Evolutionary conservation across 306 rosid species (phyloP).

Genomic region (Malus sieversii): DNA sequence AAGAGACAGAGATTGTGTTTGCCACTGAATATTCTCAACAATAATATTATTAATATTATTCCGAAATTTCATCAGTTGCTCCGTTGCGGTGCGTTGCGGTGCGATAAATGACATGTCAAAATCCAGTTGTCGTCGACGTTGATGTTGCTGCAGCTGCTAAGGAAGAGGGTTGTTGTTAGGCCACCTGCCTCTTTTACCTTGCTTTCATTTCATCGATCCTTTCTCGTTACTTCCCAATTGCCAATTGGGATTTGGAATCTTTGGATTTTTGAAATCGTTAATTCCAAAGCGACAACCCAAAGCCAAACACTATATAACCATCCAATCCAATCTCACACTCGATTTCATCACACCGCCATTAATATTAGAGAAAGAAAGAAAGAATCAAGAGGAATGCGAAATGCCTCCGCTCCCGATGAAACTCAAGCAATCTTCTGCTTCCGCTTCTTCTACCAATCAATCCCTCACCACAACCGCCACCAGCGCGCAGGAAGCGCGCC

Average conservation of each 20-base stretch:
- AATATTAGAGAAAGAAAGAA: neutral
- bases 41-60: too few species aligned
- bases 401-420: neutral
- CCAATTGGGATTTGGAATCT: neutral
- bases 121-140: neutral
- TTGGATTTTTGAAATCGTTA: neutral
- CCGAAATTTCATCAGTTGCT: neutral
- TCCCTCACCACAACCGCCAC: conserved; percentile 24
- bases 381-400: neutral
- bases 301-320: neutral
- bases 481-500: conserved; percentile 48
- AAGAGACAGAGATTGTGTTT: too few species aligned
- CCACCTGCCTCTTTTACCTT: neutral
- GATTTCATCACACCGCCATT: neutral
- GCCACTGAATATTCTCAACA: too few species aligned
- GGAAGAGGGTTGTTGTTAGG: neutral
- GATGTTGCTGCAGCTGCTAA: neutral
- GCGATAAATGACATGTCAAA: neutral
- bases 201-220: neutral
- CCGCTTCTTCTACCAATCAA: conserved; percentile 27
- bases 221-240: neutral
- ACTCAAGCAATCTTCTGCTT: conserved; percentile 27
- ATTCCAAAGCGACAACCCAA: neutral
- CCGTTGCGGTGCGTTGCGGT: neutral
- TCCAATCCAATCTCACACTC: neutral